Base-by-base conservation (phyloP, 2,329 filamentous ascomycete genomes). In the Raffaelea ambrosiae region DNA sequence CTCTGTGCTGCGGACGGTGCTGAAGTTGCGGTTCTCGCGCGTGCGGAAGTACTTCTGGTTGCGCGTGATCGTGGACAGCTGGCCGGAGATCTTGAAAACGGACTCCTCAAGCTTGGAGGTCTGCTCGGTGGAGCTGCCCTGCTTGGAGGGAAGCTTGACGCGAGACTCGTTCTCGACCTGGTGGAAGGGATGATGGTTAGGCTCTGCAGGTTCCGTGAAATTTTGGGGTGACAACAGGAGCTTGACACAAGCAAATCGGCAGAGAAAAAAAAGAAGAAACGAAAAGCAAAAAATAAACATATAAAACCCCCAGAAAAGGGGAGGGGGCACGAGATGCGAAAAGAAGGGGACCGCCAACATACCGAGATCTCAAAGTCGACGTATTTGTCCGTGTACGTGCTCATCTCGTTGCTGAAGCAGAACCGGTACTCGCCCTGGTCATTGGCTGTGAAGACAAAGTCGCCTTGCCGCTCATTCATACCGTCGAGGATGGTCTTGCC, bases 21-120 rank as follows among this genome's bases (percentile, higher is more conserved):
- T 94, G 71, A 98, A 97, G 71, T 98, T 98, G 53, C 93, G 81
- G 77, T 98, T 98, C 76, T 98, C 93, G 56, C 93, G 83, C 3
- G 93, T 98, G 54, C 94, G 86, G 82, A 98, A 98, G 74, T 98
- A 98, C 67, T 98, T 98, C 63, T 98, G 93, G 73, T 95, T 96
- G 61, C 93, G 81, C 39, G 87, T 89, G 63, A 98, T 93, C 53
- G 90, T 96, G 14, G 89, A 95, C 44, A 98, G 73, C 63, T 95
- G 88, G 54, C 88, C 84, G 13, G 89, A 95, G 51, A 98, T 77
- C 73, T 95, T 96, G 74, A 93, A 88, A 59, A 97, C 86, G 38
- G 88, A 91, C 70, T 98, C 91, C 66, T 97, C 91, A 43, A 98
- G 77, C 8, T 81, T 79, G 42, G 83, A 83, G 2, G 91, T 93